These are phyloP conservation scores for Candida khao-thaluensis DNA, from an alignment of 805 yeast genomes.

Conservation along the genomic window DNA sequence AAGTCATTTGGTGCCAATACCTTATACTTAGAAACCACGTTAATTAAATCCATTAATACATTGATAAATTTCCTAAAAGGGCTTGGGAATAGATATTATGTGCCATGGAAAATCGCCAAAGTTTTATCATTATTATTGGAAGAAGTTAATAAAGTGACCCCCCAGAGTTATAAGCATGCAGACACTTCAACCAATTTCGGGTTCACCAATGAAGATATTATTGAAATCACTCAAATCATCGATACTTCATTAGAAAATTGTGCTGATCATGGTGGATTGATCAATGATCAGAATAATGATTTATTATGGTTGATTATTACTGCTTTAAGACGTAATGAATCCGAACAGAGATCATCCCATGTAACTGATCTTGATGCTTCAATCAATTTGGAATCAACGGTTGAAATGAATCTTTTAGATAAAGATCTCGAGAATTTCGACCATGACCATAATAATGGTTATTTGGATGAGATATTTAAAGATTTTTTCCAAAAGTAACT, in stretches of 20 bases:
- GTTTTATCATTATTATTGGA: conserved; percentile 45
- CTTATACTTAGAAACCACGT: conserved; percentile 4
- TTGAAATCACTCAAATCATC: conserved; percentile 4
- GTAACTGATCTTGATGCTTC: neutral
- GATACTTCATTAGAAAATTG: neutral
- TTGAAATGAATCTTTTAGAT: neutral
- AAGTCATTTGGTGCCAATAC: conserved; percentile 4
- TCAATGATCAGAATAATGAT: conserved; percentile 9
- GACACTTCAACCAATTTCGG: conserved; percentile 9
- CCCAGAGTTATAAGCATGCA: neutral
- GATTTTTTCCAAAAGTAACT: conserved; percentile 13
- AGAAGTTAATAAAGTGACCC: conserved; percentile 29
- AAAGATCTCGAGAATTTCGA: neutral
- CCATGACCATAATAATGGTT: neutral
- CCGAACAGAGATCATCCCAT: neutral
- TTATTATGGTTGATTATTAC: conserved; percentile 13
- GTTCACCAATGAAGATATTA: conserved; percentile 2
- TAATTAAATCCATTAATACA: conserved; percentile 20
- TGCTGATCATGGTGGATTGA: neutral
- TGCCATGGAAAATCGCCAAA: conserved; percentile 64
- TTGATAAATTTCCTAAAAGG: conserved; percentile 17
- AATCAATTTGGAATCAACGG: neutral
- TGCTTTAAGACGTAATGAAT: conserved; percentile 10
- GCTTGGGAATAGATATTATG: conserved; percentile 55
- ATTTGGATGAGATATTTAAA: conserved; percentile 10